Evolutionary conservation across 202 grass and related monocot species (phyloP).

Genomic region (Setaria italica): DNA sequence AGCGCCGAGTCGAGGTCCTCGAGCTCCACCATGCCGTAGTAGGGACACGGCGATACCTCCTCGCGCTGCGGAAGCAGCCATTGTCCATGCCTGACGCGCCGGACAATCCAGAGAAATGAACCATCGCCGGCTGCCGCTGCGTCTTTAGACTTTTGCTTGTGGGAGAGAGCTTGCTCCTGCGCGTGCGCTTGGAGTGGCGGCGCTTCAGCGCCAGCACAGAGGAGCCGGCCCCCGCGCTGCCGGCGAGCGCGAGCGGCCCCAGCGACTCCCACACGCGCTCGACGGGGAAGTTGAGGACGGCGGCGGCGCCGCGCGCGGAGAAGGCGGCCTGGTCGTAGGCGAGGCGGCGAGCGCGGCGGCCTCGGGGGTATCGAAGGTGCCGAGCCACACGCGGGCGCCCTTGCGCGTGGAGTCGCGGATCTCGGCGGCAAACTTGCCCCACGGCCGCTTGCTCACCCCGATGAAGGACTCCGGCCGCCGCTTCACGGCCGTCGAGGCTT

Average conservation of each 20-base stretch:
- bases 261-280: slow-evolving; percentile 38
- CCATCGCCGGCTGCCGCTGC: accelerated
- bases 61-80: neutral
- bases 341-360: slow-evolving; percentile 57
- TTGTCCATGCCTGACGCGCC: too few species aligned
- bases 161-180: neutral
- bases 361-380: slow-evolving; percentile 68
- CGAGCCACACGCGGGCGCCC: slow-evolving; percentile 69
- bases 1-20: neutral
- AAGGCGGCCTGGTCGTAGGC: slow-evolving; percentile 59
- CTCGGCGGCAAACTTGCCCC: slow-evolving; percentile 69
- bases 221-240: neutral
- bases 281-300: slow-evolving; percentile 70
- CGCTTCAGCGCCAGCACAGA: neutral
- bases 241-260: neutral
- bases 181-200: neutral
- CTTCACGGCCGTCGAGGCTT: neutral
- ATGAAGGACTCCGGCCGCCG: neutral
- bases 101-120: too few species aligned
- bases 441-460: slow-evolving; percentile 50
- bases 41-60: neutral
- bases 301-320: slow-evolving; percentile 49
- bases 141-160: neutral
- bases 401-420: slow-evolving; percentile 63
- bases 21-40: neutral